Base-by-base conservation (phyloP, 352 stramenopile species). In the Aphanomyces astaci region DNA sequence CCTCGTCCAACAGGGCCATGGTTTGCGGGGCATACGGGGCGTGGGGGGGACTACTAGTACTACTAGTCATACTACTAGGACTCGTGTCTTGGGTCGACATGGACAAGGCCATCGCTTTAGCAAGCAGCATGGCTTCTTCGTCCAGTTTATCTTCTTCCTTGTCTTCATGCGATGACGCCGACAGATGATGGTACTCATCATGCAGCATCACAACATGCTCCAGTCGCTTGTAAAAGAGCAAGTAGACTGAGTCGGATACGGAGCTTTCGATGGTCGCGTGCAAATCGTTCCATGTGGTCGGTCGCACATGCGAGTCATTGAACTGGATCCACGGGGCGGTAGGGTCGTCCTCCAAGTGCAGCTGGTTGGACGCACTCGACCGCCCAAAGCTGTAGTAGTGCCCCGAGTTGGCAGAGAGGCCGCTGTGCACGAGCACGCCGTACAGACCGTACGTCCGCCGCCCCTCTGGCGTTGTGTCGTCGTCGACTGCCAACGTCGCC, bases 311-410 rank as follows among this genome's bases (percentile, higher is more conserved):
- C 40, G 72, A 87, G 73, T 97, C 89, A 66, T 97, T 96, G 28
- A 96, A 96, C 51, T 96, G 95, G 62, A 95, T 89, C 89, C 89
- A 97, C 9, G 89, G 88, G 15, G 85, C 80, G n/a, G 79, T 54
- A 15, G 79, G 53, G 3, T 87, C 85, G 67, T 97, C 89, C 40
- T 92, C 77, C 3, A 92, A 54, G 57, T 95, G 84, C 33, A 97
- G 65, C 43, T 95, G 75, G 17, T 77, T 70, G 31, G 89, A 84
- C 30, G 90, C 77, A 60, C 80, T 93, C 55, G 92, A 80, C 0
- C 89, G 84, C 71, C 88, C 94, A 55, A 90, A 97, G 27, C 84
- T 92, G 71, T 94, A 97, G 67, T 97, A 97, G 65, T 97, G 89
- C 0, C 89, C 89, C 10, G 87, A 96, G 71, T 96, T 96, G 24